Evolutionary conservation across 1,284 basidiomycete species (phyloP).

Genomic region (Violaceomyces palustris): DNA sequence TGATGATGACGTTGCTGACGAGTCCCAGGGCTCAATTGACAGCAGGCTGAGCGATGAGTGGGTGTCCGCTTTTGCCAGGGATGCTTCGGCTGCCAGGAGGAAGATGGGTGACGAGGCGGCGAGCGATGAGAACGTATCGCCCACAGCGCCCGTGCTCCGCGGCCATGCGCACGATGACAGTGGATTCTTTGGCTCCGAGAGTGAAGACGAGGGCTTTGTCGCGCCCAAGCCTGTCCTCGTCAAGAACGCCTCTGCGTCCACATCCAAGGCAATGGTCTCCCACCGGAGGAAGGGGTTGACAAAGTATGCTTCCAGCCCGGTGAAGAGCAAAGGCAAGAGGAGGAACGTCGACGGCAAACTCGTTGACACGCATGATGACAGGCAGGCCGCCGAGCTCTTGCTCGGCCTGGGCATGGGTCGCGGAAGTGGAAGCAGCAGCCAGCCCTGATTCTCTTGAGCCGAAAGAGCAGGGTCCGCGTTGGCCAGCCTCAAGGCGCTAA

Average conservation of each 20-base stretch:
- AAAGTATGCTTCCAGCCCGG: not conserved
- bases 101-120: too few species aligned
- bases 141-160: too few species aligned
- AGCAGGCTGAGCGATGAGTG: too few species aligned
- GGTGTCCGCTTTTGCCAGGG: too few species aligned
- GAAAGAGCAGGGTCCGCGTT: too few species aligned
- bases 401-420: constrained; percentile 27
- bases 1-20: too few species aligned
- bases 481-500: too few species aligned
- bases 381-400: constrained; percentile 35
- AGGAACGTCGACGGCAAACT: not conserved
- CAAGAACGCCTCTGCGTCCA: not conserved
- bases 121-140: too few species aligned
- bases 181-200: constrained; percentile 31
- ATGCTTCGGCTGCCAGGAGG: too few species aligned
- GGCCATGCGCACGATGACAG: constrained; percentile 43
- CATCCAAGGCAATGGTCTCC: not conserved
- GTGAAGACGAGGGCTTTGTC: constrained; percentile 23
- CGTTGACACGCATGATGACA: constrained; percentile 21
- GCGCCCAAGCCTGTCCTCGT: not conserved
- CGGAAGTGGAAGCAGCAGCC: too few species aligned
- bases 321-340: not conserved
- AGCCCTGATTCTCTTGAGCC: too few species aligned
- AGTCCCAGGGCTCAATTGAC: too few species aligned
- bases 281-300: not conserved